Percentiles rank a stretch among this genome's conserved stretches.
phyloP scores from a whole-genome alignment of 1,284 basidiomycete genomes.

The Rhodotorula sp. region DNA sequence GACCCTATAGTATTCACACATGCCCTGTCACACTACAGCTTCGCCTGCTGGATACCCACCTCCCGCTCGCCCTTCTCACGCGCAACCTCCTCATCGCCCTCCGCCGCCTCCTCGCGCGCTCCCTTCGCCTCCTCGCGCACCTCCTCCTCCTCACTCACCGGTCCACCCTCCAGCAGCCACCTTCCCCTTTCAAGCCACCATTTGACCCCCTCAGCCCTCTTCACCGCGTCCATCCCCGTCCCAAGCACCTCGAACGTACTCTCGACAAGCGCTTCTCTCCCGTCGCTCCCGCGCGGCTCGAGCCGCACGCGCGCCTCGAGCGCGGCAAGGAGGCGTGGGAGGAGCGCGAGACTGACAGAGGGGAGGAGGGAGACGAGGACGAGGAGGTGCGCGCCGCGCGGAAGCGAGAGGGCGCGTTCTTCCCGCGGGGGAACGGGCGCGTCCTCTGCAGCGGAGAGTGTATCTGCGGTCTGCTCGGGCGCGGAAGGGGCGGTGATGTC shows the following conservation, averaged over 20 bases:
- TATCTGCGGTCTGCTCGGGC: background rate
- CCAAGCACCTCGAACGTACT: slow-evolving; percentile 39
- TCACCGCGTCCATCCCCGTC: slow-evolving; percentile 44
- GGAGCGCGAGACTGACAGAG: slow-evolving; percentile 33
- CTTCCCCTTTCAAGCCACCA: slow-evolving; percentile 41
- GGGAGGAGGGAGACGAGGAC: slow-evolving; percentile 41
- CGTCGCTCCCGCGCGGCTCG: slow-evolving; percentile 15
- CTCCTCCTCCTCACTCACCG: background rate
- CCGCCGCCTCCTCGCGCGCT: no score
- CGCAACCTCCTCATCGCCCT: background rate
- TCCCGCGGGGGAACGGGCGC: slow-evolving; percentile 21
- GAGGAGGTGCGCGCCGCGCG: slow-evolving; percentile 40
- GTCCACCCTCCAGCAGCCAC: slow-evolving; percentile 11
- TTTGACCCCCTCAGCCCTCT: slow-evolving; percentile 40
- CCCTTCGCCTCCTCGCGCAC: no score
- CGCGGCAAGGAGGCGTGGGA: slow-evolving; percentile 24
- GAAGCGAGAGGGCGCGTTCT: slow-evolving; percentile 20
- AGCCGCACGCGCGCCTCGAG: slow-evolving; percentile 25
- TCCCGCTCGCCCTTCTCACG: background rate
- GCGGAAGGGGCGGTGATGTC: background rate
- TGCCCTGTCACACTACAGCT: background rate
- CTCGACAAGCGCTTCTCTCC: slow-evolving; percentile 34
- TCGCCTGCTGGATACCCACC: background rate
- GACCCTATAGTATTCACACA: no score
- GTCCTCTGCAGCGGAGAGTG: background rate